Evolutionary conservation across 2,329 filamentous ascomycete species (phyloP).

Genomic region (Arthrobotrys iridis): DNA sequence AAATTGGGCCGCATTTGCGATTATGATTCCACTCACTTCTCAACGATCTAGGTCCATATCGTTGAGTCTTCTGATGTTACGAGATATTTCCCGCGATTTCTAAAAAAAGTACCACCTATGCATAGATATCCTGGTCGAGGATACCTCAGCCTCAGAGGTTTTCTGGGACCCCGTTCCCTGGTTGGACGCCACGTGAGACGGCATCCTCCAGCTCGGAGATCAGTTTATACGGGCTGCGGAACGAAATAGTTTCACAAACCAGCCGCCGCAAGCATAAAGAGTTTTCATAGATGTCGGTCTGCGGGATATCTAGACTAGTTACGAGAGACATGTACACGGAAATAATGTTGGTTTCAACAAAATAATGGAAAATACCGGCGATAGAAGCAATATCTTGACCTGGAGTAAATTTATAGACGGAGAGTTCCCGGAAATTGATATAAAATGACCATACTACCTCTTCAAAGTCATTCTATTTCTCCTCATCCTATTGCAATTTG

Average conservation of each 20-base stretch:
- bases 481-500: conserved; percentile 4
- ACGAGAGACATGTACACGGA: no score
- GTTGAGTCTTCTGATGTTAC: no score
- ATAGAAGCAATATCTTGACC: neutral
- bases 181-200: neutral
- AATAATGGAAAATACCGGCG: neutral
- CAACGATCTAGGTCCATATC: neutral
- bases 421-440: neutral
- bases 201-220: neutral
- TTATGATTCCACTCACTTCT: neutral
- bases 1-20: neutral
- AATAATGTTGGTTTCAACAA: conserved; percentile 11
- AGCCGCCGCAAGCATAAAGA: neutral
- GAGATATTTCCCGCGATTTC: neutral
- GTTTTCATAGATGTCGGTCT: neutral
- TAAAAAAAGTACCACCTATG: neutral
- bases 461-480: neutral
- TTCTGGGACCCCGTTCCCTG: neutral
- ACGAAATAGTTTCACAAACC: neutral
- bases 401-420: no score
- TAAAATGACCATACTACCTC: neutral
- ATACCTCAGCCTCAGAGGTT: neutral
- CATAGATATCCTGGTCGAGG: neutral
- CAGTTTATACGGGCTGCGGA: neutral
- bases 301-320: neutral